Evolutionary conservation across 2,329 filamentous ascomycete genomes (phyloP).

Genomic region (Microdochium nivale): DNA sequence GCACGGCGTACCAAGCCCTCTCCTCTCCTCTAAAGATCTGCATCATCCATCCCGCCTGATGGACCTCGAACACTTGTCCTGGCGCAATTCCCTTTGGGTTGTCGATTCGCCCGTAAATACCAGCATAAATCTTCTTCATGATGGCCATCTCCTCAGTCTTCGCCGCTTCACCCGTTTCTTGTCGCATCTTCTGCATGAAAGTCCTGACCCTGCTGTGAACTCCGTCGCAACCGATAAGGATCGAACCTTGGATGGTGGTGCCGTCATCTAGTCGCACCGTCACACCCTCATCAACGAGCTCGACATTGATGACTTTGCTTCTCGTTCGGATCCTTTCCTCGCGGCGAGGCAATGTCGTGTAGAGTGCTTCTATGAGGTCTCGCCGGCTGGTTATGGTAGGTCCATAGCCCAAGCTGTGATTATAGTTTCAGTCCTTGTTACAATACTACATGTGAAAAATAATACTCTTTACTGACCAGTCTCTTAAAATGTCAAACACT

Average conservation of each 20-base stretch:
- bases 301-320: neutral
- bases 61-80: neutral
- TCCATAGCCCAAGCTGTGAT: neutral
- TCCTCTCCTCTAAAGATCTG: neutral
- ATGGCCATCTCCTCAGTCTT: neutral
- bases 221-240: neutral
- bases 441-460: neutral
- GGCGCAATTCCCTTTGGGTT: neutral
- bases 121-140: neutral
- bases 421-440: too few species aligned
- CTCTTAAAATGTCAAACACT: neutral
- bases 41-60: neutral
- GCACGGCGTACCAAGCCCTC: neutral
- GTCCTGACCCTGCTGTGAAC: neutral
- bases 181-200: neutral
- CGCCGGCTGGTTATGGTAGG: neutral
- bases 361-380: neutral
- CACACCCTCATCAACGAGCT: neutral
- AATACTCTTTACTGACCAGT: neutral
- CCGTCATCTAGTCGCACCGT: neutral
- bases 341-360: neutral
- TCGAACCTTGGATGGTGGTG: neutral
- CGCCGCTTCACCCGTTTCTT: neutral
- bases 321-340: neutral
- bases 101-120: neutral